A percentile compares a stretch with the other conserved stretches of the same genome.
phyloP scores from a whole-genome alignment of 306 rosid genomes.

The Arachis stenosperma region DNA sequence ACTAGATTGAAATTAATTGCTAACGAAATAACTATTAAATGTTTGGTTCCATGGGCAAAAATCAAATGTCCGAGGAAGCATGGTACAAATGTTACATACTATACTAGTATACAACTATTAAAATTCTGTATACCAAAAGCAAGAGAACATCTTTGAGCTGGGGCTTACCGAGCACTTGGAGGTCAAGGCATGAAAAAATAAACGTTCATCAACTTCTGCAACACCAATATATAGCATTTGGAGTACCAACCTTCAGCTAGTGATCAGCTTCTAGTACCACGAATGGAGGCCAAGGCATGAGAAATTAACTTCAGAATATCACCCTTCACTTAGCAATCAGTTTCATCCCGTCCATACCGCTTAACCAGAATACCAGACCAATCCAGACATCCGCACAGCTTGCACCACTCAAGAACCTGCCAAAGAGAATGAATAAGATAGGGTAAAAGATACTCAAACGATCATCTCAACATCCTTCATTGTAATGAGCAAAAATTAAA shows the following conservation, averaged over 20 bases:
- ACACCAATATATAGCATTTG: neutral
- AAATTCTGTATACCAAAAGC: constrained; percentile 15
- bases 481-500: constrained; percentile 10
- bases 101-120: constrained; percentile 18
- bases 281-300: constrained; percentile 16
- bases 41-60: neutral
- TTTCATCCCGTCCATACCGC: neutral
- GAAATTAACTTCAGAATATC: constrained; percentile 15
- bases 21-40: neutral
- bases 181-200: constrained; percentile 10
- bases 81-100: neutral
- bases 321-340: constrained; percentile 5
- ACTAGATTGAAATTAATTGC: neutral
- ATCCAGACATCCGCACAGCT: constrained; percentile 13
- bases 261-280: constrained; percentile 15
- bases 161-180: constrained; percentile 16
- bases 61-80: neutral
- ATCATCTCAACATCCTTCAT: neutral
- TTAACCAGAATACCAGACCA: constrained; percentile 28
- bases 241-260: constrained; percentile 20
- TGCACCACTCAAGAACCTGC: constrained; percentile 27
- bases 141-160: neutral
- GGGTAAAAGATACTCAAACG: neutral
- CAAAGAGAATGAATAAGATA: constrained; percentile 4
- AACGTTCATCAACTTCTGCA: constrained; percentile 18